phyloP scores from a whole-genome alignment of 2,329 filamentous ascomycete species.

The Fusarium praegraminearum region DNA sequence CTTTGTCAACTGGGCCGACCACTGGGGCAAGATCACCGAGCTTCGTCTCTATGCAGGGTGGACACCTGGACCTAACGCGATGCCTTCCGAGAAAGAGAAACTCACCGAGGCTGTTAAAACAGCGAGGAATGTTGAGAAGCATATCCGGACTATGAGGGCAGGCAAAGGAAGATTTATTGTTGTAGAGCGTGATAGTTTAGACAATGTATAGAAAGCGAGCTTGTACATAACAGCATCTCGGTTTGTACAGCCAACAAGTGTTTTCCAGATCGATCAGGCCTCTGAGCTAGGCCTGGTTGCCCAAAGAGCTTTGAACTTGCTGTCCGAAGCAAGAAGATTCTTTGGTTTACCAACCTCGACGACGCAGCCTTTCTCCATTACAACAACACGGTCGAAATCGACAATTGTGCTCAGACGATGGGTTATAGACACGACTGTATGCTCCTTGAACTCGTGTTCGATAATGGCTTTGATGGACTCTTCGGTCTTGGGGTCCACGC shows the following conservation, averaged over 20 bases:
- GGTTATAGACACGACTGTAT: constrained; percentile 65
- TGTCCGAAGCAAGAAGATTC: constrained; percentile 35
- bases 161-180: constrained; percentile 63
- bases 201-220: constrained; percentile 28
- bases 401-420: constrained; percentile 60
- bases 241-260: neutral
- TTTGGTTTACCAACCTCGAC: constrained; percentile 46
- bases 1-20: constrained; percentile 64
- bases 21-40: constrained; percentile 65
- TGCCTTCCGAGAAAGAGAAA: constrained; percentile 50
- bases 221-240: neutral
- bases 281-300: constrained; percentile 44
- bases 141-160: constrained; percentile 59
- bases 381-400: constrained; percentile 47
- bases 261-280: neutral
- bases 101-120: constrained; percentile 54
- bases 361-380: constrained; percentile 47
- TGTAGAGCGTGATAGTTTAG: constrained; percentile 58
- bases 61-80: constrained; percentile 51
- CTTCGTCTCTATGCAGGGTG: constrained; percentile 62
- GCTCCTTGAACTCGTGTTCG: constrained; percentile 51
- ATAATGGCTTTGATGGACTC: constrained; percentile 51
- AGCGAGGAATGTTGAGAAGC: constrained; percentile 60
- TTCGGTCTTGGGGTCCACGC: constrained; percentile 53
- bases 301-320: constrained; percentile 45